A percentile compares a stretch with the other conserved stretches of the same genome.
These are phyloP conservation scores for Hypericum androsaemum DNA, from an alignment of 345 rosid genomes.

Conservation along the genomic window DNA sequence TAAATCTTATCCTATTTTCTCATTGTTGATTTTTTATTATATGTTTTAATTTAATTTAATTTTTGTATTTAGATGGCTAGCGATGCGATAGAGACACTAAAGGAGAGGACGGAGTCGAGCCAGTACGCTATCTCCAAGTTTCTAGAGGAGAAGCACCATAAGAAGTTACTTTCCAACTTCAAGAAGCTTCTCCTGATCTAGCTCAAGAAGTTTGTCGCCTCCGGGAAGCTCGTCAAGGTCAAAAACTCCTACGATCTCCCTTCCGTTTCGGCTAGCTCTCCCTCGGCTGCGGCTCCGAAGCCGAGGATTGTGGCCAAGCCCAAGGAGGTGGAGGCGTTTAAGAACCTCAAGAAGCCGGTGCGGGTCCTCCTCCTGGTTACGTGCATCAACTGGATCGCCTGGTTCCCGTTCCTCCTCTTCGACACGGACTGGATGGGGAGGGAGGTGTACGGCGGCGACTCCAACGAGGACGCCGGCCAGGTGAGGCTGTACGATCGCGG, in stretches of 20 bases:
- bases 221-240: slow-evolving; percentile 60
- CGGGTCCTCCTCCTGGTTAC: no score
- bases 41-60: neutral
- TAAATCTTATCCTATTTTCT: no score
- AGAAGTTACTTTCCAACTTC: slow-evolving; percentile 42
- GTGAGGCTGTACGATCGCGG: no score
- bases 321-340: slow-evolving; percentile 5
- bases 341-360: no score
- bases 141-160: slow-evolving; percentile 48
- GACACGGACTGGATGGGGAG: no score
- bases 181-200: slow-evolving; percentile 55
- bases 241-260: slow-evolving; percentile 45
- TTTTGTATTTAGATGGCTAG: slow-evolving; percentile 16
- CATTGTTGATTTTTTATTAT: no score
- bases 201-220: slow-evolving; percentile 57
- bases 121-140: slow-evolving; percentile 20
- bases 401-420: no score
- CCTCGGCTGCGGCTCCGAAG: neutral
- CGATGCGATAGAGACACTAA: slow-evolving; percentile 17
- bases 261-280: neutral
- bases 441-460: no score
- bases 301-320: slow-evolving; percentile 1
- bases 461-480: no score
- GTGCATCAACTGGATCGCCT: no score
- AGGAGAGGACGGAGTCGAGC: slow-evolving; percentile 24